Evolutionary conservation across 148 eudicot species (phyloP), one percentile per base, ranked within the genome.

Genomic region (Spergularia marina): DNA sequence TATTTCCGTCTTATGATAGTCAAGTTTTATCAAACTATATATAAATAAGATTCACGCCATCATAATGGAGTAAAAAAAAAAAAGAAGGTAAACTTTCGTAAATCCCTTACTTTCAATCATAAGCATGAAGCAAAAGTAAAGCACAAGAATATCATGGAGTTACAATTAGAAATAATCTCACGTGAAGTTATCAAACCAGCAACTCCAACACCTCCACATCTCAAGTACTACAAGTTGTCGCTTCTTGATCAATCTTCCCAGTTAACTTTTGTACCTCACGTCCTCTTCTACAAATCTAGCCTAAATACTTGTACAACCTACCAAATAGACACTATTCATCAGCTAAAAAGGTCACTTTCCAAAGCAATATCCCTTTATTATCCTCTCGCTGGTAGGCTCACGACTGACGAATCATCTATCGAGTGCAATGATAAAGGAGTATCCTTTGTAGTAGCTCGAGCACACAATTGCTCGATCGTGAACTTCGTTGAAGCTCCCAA

Each of bases 321-420:
- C 6, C 20, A 4, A 7, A 41, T 25, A 12, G 13, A 21, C 41
- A 8, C 55, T 0, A 7, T 40, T 2, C 4, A 23, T 30, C 9
- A 34, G 49, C 39, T 77, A 5, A 70, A 60, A 52, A 8, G 30
- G 9, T 77, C 79, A 25, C 79, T 77, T 20, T 69, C 74, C 12
- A 61, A 30, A 20, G 10, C 79, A 25, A 62, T 77, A 14, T 60
- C 79, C 36, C 36, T 77, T 5, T 76, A 41, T 62, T 65, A 75
- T 63, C 77, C 77, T 65, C 39, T 75, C 15, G 61, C 79, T 8
- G 74, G 79, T 23, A 69, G 74, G 61, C 51, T 77, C 36, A 69
- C 60, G 0, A 0, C 9, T 1, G 74, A 70, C 21, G 68, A 11
- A 8, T 49, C 66, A 6, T 1, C 61, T 12, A 39, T 77, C 57